phyloP scores from a whole-genome alignment of 768 basidiomycete genomes.

The Pleurotus djamor region DNA sequence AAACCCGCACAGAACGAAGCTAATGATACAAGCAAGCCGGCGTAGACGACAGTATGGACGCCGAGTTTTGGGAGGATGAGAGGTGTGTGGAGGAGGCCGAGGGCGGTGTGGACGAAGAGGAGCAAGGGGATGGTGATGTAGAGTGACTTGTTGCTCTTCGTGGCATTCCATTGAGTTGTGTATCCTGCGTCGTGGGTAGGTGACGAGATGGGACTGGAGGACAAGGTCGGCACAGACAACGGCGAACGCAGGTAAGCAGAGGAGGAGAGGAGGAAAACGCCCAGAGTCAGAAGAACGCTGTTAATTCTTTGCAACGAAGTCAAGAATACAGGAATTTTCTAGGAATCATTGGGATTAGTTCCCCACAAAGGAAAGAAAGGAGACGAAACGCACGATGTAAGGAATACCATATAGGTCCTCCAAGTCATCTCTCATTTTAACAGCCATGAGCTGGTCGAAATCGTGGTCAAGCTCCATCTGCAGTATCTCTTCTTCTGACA shows the following conservation, averaged over 20 bases:
- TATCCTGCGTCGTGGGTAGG: not conserved
- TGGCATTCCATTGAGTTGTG: constrained; percentile 8
- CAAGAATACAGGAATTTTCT: constrained; percentile 74
- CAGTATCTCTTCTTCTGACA: constrained; percentile 16
- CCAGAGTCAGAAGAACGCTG: constrained; percentile 67
- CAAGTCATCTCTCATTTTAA: constrained; percentile 71
- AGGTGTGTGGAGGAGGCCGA: constrained; percentile 67
- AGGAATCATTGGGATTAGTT: not conserved
- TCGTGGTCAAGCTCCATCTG: constrained; percentile 56
- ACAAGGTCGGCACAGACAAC: constrained; percentile 16
- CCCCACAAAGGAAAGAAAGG: constrained; percentile 1
- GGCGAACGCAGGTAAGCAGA: constrained; percentile 60
- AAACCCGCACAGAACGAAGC: constrained; percentile 73
- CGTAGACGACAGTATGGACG: constrained; percentile 74
- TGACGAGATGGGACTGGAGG: constrained; percentile 13
- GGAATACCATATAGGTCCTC: constrained; percentile 82
- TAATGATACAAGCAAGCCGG: constrained; percentile 61
- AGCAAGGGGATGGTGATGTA: constrained; percentile 40
- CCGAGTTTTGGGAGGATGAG: constrained; percentile 69
- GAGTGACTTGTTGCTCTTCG: constrained; percentile 30
- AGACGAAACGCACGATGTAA: constrained; percentile 56
- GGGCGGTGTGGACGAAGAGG: constrained; percentile 45
- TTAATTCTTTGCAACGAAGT: constrained; percentile 77
- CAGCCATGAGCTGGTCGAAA: constrained; percentile 58
- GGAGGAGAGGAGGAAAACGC: constrained; percentile 60